A percentile compares a stretch with the other conserved stretches of the same genome.
Conservation (phyloP, 2,329 filamentous ascomycete genomes). For the Orbilia ellipsospora region DNA sequence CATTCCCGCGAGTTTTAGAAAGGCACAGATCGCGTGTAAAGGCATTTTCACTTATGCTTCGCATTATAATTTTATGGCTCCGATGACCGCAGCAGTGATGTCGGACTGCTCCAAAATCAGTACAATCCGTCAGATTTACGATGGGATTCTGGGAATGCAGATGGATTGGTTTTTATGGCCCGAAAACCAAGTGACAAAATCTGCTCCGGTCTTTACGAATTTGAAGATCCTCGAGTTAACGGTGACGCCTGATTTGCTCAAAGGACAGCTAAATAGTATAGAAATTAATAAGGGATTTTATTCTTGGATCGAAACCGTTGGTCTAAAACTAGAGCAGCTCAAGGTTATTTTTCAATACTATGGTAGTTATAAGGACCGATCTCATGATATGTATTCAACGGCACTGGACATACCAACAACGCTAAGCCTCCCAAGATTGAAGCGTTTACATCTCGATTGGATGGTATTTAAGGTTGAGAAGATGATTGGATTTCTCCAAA, state of each 20-base stretch:
- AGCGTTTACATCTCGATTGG: neutral
- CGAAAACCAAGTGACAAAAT: neutral
- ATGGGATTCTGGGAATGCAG: neutral
- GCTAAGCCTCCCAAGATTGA: neutral
- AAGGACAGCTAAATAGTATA: neutral
- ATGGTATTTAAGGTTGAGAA: neutral
- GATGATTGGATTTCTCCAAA: neutral
- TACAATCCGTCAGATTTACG: neutral
- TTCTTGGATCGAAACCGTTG: conserved; percentile 5
- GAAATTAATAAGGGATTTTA: neutral
- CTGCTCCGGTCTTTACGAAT: neutral
- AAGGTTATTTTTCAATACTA: neutral
- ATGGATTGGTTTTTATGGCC: conserved; percentile 1
- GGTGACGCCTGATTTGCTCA: neutral
- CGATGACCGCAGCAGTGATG: neutral
- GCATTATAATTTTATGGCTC: neutral
- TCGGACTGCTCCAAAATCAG: neutral
- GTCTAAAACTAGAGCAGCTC: neutral
- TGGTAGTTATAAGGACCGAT: neutral
- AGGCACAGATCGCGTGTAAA: neutral
- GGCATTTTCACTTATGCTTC: neutral
- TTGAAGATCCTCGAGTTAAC: conserved; percentile 15
- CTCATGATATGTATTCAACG: too few species aligned
- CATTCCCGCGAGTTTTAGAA: neutral
- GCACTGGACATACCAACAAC: neutral